Base-by-base conservation (phyloP, 2,329 filamentous ascomycete genomes). In the Fusarium newnesense region DNA sequence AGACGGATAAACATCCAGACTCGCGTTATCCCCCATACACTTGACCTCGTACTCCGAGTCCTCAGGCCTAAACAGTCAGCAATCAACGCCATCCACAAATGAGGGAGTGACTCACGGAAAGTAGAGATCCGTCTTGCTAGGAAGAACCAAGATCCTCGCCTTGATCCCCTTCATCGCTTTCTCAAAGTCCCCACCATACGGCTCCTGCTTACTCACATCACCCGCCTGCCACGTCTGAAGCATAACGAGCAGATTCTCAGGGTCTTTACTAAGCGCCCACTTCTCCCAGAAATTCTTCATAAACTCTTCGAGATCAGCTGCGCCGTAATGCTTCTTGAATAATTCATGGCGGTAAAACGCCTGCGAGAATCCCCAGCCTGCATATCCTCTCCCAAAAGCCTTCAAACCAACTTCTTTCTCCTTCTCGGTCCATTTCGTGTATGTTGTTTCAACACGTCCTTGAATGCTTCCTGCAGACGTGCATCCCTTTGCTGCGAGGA, bases 281-380 rank as follows among this genome's bases (percentile, higher is more conserved):
- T 83, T 83, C 79, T 95, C 93, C 92, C 94, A 96, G 77, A 94
- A 94, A 18, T 87, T 89, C 11, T 89, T 83, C 85, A 96, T 88
- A 70, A 95, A 96, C 60, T 93, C 90, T 69, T 95, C 92, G 5
- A 95, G 84, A 61, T 89, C 85, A 72, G 90, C 90, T 76, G 87
- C 94, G 0, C 91, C 91, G 13, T 95, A 85, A 2, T 79, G 83
- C 3, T 81, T 90, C 79, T 93, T 88, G 78, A 92, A 92, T n/a
- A 94, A 67, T 78, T 87, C 91, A 73, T 94, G 85, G 3, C 93
- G 87, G 76, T 96, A 96, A 77, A 95, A 96, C 0, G 92, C 87
- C 76, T 95, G 93, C 58, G 90, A 93, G 76, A 96, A 93, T 0
- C 94, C 93, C 93, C 90, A 96, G 1, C 93, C 93, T 3, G 93